Percentiles rank a stretch among this genome's conserved stretches.
Evolutionary conservation across 345 rosid genomes (phyloP).

Genomic region (Angophora floribunda): DNA sequence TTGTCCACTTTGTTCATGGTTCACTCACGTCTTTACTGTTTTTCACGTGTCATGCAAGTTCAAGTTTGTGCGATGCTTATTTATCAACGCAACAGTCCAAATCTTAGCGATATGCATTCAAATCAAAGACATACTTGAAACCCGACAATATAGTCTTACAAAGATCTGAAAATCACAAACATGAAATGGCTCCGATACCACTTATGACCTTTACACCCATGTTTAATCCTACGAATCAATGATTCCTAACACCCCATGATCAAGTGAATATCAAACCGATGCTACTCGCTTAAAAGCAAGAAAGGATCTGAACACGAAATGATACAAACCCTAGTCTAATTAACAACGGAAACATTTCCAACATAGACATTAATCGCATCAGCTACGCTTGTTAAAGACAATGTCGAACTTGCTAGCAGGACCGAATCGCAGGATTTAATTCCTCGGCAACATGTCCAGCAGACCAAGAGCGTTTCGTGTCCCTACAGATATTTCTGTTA

Average conservation of each 20-base stretch:
- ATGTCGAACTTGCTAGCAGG: background rate
- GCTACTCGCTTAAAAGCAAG: background rate
- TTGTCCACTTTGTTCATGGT: accelerated
- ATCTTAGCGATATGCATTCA: background rate
- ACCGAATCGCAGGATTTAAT: background rate
- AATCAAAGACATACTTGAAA: accelerated
- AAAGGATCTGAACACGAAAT: background rate
- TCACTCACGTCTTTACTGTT: accelerated
- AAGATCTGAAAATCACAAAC: background rate
- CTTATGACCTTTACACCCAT: background rate
- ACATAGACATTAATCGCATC: background rate
- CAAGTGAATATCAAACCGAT: background rate
- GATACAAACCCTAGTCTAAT: background rate
- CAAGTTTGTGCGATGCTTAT: background rate
- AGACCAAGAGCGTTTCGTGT: background rate
- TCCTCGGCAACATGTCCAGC: background rate
- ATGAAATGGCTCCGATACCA: background rate
- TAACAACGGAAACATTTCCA: background rate
- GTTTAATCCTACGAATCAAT: background rate
- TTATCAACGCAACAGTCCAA: accelerated
- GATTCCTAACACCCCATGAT: background rate
- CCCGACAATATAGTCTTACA: background rate
- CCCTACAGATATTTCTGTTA: background rate
- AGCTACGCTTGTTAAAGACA: background rate
- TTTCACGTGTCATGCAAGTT: background rate